Evolutionary conservation across 352 stramenopile species (phyloP), one percentile per base, ranked within the genome.

Genomic region (Peronospora destructor): DNA sequence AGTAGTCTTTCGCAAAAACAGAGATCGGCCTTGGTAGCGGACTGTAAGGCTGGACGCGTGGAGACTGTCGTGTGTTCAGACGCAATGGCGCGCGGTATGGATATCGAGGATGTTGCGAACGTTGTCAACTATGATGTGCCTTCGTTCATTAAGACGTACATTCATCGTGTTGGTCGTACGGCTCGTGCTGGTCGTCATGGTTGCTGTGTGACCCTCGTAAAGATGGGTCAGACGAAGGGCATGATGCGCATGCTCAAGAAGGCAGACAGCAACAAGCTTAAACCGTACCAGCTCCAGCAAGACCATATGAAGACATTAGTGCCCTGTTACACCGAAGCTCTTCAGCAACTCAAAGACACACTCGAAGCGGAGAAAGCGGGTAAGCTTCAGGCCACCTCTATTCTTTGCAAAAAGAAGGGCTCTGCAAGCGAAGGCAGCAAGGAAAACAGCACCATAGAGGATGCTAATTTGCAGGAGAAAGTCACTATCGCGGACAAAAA

Each of bases 121-220:
- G 94, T 98, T 4, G 64, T 98, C 45, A 97, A 98, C 71, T 98
- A 97, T 59, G 86, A 97, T 53, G 70, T 96, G 29, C 92, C 94
- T 40, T 83, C 71, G 3, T 89, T 95, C 55, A 67, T 93, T 49
- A 95, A 95, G 63, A 97, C 87, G 48, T 98, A 94, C 56, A 91
- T 94, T 48, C 84, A 94, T 60, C 81, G 84, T 30, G 84, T 92
- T 6, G 84, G 84, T 35, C 81, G 84, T 39, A 91, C 84, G 1
- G 84, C 84, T 29, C 76, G 84, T 68, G 84, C 84, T 38, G 84
- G 84, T n/a, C 77, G 80, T 16, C 64, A 78, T 23, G 84, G 84
- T 44, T 71, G 74, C 36, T 73, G 57, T 48, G 76, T 91, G 49
- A 94, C 83, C 45, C 68, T 95, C 0, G 78, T 94, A 26, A 89